These are phyloP conservation scores for Lasiodiplodia sp. DNA, from an alignment of 2,329 filamentous ascomycete genomes.

Conservation along the genomic window DNA sequence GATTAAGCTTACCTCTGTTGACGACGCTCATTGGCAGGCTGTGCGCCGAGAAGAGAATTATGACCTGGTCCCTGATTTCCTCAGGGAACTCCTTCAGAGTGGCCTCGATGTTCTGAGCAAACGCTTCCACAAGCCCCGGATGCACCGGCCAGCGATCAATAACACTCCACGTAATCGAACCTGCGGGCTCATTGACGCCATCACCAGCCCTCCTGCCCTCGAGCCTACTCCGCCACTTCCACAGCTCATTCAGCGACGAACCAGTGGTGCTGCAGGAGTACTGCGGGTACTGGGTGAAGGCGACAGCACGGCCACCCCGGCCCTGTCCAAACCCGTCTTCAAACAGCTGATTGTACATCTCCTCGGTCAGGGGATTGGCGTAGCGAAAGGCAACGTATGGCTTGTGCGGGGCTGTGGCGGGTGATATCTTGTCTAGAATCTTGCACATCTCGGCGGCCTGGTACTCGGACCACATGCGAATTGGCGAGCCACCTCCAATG, in stretches of 20 bases:
- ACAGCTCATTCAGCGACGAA: conserved; percentile 93
- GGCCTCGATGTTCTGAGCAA: conserved; percentile 89
- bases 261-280: conserved; percentile 98
- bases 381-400: conserved; percentile 98
- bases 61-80: conserved; percentile 78
- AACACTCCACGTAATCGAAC: conserved; percentile 91
- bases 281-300: conserved; percentile 98
- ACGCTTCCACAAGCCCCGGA: conserved; percentile 85
- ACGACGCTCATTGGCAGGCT: conserved; percentile 97
- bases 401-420: conserved; percentile 93
- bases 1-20: conserved; percentile 71
- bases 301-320: conserved; percentile 89
- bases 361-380: conserved; percentile 89
- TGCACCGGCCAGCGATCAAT: conserved; percentile 99
- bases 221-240: conserved; percentile 92
- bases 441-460: conserved; percentile 97
- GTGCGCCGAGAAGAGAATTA: conserved; percentile 93
- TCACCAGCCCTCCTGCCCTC: conserved; percentile 74
- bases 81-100: conserved; percentile 84
- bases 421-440: conserved; percentile 87
- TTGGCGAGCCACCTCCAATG: conserved; percentile 97
- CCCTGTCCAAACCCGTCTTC: conserved; percentile 90
- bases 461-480: conserved; percentile 96
- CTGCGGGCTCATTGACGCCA: conserved; percentile 61
- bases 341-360: conserved; percentile 85